A percentile compares a stretch with the other conserved stretches of the same genome.
Evolutionary conservation across 2,329 filamentous ascomycete species (phyloP).

Genomic region (Ceratocystis huliohia): DNA sequence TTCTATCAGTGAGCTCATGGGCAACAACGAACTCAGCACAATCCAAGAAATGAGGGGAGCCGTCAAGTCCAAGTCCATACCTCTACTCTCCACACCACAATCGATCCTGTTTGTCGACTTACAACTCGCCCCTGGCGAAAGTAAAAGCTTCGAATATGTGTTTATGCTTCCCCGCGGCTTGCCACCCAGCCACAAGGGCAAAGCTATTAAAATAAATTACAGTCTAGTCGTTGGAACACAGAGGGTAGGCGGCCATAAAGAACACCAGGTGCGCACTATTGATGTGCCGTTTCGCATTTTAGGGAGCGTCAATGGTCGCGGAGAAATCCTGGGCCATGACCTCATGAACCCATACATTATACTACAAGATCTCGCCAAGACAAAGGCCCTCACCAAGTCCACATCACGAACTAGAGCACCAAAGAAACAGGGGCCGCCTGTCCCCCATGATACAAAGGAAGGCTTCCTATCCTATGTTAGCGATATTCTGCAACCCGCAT

Average conservation of each 20-base stretch:
- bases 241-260: slow-evolving; percentile 60
- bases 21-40: slow-evolving; percentile 74
- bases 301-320: slow-evolving; percentile 78
- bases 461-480: slow-evolving; percentile 70
- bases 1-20: slow-evolving; percentile 78
- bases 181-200: slow-evolving; percentile 82
- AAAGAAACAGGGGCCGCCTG: slow-evolving; percentile 26
- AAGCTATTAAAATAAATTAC: slow-evolving; percentile 88
- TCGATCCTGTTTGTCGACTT: slow-evolving; percentile 93
- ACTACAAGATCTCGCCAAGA: slow-evolving; percentile 66
- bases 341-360: slow-evolving; percentile 89
- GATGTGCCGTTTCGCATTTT: slow-evolving; percentile 88
- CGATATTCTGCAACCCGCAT: slow-evolving; percentile 50
- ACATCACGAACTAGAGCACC: slow-evolving; percentile 25
- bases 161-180: slow-evolving; percentile 77
- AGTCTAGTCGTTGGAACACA: slow-evolving; percentile 86
- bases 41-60: slow-evolving; percentile 91
- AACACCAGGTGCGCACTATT: slow-evolving; percentile 77
- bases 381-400: slow-evolving; percentile 17
- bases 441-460: slow-evolving; percentile 30
- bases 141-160: slow-evolving; percentile 71
- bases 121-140: slow-evolving; percentile 75
- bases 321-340: slow-evolving; percentile 84
- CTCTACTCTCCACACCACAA: slow-evolving; percentile 86
- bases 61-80: slow-evolving; percentile 74